Conservation (phyloP, 768 basidiomycete species). For the Ephemerocybe angulata region DNA sequence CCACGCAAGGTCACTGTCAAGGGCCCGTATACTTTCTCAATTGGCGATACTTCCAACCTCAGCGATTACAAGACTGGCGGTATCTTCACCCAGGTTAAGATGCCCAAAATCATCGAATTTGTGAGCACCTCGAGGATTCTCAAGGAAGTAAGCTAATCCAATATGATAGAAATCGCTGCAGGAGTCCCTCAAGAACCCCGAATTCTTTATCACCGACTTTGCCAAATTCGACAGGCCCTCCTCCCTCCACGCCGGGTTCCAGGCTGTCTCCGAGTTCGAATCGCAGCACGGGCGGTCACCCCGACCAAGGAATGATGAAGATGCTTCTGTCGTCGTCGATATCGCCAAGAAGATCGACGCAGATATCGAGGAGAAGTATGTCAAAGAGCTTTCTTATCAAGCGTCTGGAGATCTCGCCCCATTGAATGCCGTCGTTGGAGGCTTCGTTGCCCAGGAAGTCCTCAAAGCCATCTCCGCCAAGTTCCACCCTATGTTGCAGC, state of each 20-base stretch:
- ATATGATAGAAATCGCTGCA: slow-evolving; percentile 82
- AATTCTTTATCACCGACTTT: slow-evolving; percentile 93
- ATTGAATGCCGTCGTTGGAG: slow-evolving; percentile 89
- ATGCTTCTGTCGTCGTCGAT: slow-evolving; percentile 68
- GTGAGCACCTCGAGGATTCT: slow-evolving; percentile 43
- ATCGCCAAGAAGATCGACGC: slow-evolving; percentile 75
- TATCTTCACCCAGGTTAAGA: slow-evolving; percentile 97
- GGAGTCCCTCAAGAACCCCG: slow-evolving; percentile 78
- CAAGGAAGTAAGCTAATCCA: slow-evolving; percentile 4
- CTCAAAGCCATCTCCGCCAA: slow-evolving; percentile 97
- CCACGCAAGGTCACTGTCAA: slow-evolving; percentile 91
- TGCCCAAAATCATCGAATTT: slow-evolving; percentile 95
- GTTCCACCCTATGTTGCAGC: slow-evolving; percentile 94
- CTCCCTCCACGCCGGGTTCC: slow-evolving; percentile 90
- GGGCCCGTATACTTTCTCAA: slow-evolving; percentile 95
- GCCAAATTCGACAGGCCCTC: slow-evolving; percentile 94
- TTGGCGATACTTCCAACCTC: slow-evolving; percentile 84
- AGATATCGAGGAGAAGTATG: slow-evolving; percentile 75
- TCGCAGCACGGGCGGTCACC: slow-evolving; percentile 67
- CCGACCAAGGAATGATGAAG: slow-evolving; percentile 74
- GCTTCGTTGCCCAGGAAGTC: slow-evolving; percentile 96
- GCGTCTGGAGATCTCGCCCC: slow-evolving; percentile 89
- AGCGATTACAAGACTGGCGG: slow-evolving; percentile 82
- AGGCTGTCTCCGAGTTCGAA: slow-evolving; percentile 80
- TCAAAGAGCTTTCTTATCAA: slow-evolving; percentile 87